Evolutionary conservation across 2,329 filamentous ascomycete species (phyloP), one percentile per base, ranked within the genome.

Genomic region (Ophiostoma sp.): DNA sequence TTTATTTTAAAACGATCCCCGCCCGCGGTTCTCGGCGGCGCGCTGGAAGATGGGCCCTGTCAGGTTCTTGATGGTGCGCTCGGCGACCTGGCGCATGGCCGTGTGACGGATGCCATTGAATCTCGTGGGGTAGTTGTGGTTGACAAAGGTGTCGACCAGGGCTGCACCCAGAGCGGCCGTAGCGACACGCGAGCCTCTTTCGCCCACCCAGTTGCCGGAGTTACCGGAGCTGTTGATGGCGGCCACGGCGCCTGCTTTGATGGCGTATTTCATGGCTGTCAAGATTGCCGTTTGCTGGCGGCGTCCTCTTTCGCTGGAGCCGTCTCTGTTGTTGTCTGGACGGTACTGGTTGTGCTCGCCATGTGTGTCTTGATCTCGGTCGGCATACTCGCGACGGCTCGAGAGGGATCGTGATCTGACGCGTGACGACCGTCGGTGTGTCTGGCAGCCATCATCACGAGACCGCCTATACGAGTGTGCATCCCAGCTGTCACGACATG

Each of bases 131-230:
- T 73, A 72, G 27, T 71, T 72, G 20, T 73, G 69, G 31, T 39
- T 64, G 41, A 77, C 73, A 67, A 75, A 74, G 4, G 75, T 75
- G 66, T 77, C 76, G 17, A 77, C 75, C n/a, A 77, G 68, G 4
- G 76, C 76, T 0, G 76, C 74, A 0, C 75, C 75, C 13, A 77
- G 72, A 5, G 75, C 76, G 0, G 76, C 76, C 48, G 75, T 76
- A 10, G 73, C 76, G 33, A 76, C 74, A 17, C 73, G 74, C 20
- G 72, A 67, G 8, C 75, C 76, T 67, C 76, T 76, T 67, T 72
- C 70, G 52, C 75, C 70, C 20, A 76, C 31, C 76, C 76, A 76
- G 4, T 69, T 67, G 36, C 75, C 75, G 1, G 74, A 73, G 20
- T 69, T 68, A 13, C 71, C 67, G 54, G 74, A 70, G 31, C 68